Evolutionary conservation across 805 yeast genomes (phyloP), one percentile per base, ranked within the genome.

Genomic region (Cyberlindnera americana): DNA sequence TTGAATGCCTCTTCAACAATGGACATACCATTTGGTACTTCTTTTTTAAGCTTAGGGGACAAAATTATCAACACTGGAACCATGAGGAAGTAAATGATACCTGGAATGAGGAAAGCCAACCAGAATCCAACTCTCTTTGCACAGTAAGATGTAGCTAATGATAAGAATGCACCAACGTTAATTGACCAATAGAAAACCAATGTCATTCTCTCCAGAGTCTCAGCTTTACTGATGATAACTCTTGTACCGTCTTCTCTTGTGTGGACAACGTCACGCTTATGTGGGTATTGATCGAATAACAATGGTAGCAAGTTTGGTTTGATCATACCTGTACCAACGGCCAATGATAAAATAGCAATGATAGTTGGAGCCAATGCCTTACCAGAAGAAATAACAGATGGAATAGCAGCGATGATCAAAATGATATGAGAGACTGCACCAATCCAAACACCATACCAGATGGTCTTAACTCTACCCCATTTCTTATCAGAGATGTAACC

Each of bases 261-360:
- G 58, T 70, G 72, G 40, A 85, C 75, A 35, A 72, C 76, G 46
- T 78, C 82, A 50, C 73, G 70, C 40, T 74, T 67, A 57, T 77
- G 74, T 30, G 81, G 78, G 56, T 75, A 78, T 62, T 81, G 87
- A 53, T 81, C 86, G 61, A 88, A 90, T 57, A 85, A 77, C 58
- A 85, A 69, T 6, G 88, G 76, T 19, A 84, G 78, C 68, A 56
- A 46, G 52, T 84, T 83, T 28, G 89, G 71, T 59, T 85, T 85
- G 58, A 85, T 85, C 51, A 88, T 81, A 56, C 93, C 93, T 23
- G 93, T 81, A 29, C 88, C 91, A 25, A 82, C 51, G 50, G 91
- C 91, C 52, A 85, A 75, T 35, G 78, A 56, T 43, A 67, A 47
- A 33, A 66, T 61, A 18, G 67, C 46, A 14, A 58, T 55, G 38